Evolutionary conservation across 331 rosid species (phyloP), one percentile per base, ranked within the genome.

Genomic region (Erythrophleum ivorense): DNA sequence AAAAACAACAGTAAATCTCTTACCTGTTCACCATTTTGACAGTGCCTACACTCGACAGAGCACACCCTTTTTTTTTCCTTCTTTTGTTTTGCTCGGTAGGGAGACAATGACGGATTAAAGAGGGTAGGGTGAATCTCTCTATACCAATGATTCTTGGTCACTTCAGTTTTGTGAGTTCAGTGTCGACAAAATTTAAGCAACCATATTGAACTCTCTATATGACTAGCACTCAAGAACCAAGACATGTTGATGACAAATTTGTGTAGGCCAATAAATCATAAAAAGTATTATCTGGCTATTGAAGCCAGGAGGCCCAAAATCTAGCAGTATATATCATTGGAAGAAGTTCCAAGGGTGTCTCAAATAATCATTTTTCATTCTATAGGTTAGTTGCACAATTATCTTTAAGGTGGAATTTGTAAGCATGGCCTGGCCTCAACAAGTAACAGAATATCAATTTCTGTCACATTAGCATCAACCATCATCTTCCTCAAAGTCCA

Each of bases 311-410:
- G 58, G 21, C 7, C 12, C 58, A 48, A 13, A 6, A 12, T 48
- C 15, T 48, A 2, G 41, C 33, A 46, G 3, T 67, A 13, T 24
- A 45, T 46, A 46, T 24, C 31, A 70, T 45, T 48, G 41, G 57
- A 70, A 46, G 75, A 70, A 46, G 75, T 46, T 70, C 3, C 50
- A 75, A 36, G 13, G 81, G 52, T 34, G 43, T 52, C 34, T 64
- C 60, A 12, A 33, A 24, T 40, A 78, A 58, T 18, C 52, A 49
- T 38, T 10, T 33, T 21, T 41, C 43, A 6, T 67, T 38, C 73
- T 40, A 68, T 29, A 49, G 43, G 36, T n/a, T 67, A 58, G 57
- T 48, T 66, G 36, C 53, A 75, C 16, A 43, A 34, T 57, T 73
- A 33, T 34, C 65, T 9, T 18, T 36, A 54, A 9, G 34, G 77